Evolutionary conservation across 2,329 filamentous ascomycete genomes (phyloP).

Genomic region (Arthrobotrys megalospora): DNA sequence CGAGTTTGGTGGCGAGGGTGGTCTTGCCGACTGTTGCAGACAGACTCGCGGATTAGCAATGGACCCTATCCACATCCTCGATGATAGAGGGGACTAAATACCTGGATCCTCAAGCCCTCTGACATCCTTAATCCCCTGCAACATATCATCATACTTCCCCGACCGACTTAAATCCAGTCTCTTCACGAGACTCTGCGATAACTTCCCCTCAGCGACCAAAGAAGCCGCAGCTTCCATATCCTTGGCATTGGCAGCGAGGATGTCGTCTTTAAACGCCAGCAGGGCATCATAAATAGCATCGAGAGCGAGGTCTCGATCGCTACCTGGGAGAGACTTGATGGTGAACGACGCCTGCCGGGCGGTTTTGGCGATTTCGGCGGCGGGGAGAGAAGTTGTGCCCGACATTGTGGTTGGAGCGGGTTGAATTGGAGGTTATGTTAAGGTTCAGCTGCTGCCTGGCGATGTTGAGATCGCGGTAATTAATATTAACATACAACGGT

Average conservation of each 20-base stretch:
- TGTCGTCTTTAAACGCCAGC: slow-evolving; percentile 77
- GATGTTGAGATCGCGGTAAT: not conserved
- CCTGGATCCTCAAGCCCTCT: slow-evolving; percentile 86
- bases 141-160: slow-evolving; percentile 98
- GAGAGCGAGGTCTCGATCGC: slow-evolving; percentile 86
- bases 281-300: slow-evolving; percentile 87
- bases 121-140: slow-evolving; percentile 93
- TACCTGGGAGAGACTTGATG: slow-evolving; percentile 82
- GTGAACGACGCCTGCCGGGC: slow-evolving; percentile 77
- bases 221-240: slow-evolving; percentile 83
- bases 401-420: slow-evolving; percentile 11
- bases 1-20: slow-evolving; percentile 85
- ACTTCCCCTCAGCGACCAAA: slow-evolving; percentile 80
- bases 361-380: slow-evolving; percentile 63
- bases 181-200: slow-evolving; percentile 84
- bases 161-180: slow-evolving; percentile 86
- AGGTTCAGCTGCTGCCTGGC: not conserved
- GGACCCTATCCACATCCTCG: slow-evolving; percentile 20
- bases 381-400: slow-evolving; percentile 62
- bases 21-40: slow-evolving; percentile 79
- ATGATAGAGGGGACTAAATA: slow-evolving; percentile 67
- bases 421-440: slow-evolving; percentile 15
- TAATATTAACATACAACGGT: not conserved
- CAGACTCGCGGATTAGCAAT: slow-evolving; percentile 43
- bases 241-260: slow-evolving; percentile 86